phyloP scores from a whole-genome alignment of 148 eudicot species.

The Mesembryanthemum crystallinum region DNA sequence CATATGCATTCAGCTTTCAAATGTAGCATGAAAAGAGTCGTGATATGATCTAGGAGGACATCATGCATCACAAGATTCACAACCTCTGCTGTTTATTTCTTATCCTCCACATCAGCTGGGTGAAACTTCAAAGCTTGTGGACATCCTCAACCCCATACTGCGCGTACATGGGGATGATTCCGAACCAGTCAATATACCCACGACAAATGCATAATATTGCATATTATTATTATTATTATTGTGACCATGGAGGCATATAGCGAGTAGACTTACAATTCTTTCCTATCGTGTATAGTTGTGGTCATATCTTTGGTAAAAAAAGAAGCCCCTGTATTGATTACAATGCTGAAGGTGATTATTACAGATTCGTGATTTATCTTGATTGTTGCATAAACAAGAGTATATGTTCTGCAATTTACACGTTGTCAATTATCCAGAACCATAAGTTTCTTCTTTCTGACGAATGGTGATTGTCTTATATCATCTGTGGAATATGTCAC shows the following conservation, averaged over 20 bases:
- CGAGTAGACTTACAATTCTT: background rate
- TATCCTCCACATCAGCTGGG: background rate
- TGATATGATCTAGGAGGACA: background rate
- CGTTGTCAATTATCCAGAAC: too few species aligned
- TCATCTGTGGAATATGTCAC: too few species aligned
- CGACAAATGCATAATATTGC: background rate
- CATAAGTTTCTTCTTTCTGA: too few species aligned
- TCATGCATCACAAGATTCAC: background rate
- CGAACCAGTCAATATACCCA: background rate
- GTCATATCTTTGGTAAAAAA: too few species aligned
- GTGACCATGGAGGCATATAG: background rate
- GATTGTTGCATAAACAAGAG: too few species aligned
- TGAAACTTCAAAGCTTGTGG: background rate
- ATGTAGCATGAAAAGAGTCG: background rate
- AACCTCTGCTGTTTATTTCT: constrained; percentile 1
- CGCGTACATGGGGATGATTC: background rate
- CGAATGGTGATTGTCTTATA: too few species aligned
- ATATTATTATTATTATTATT: too few species aligned
- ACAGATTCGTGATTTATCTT: too few species aligned
- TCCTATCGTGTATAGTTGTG: background rate
- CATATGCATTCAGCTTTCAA: background rate
- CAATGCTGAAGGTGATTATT: too few species aligned
- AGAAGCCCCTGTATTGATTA: too few species aligned
- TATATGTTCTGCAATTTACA: too few species aligned
- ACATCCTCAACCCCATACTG: background rate